These are phyloP conservation scores for Pseudocercospora fuligena DNA, from an alignment of 2,329 filamentous ascomycete species.

Conservation along the genomic window DNA sequence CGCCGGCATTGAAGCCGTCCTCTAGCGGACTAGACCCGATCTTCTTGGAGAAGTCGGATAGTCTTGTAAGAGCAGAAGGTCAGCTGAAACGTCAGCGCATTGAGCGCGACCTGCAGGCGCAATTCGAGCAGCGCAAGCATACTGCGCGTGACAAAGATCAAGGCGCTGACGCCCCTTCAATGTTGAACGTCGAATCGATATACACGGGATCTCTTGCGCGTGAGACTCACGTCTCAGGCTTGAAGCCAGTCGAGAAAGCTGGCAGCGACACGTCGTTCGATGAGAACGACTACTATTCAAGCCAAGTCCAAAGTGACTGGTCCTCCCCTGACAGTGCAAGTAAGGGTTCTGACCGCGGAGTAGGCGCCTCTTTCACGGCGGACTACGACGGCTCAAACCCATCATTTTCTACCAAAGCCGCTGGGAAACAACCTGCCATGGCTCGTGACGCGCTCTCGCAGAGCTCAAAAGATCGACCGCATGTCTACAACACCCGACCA, in stretches of 20 bases:
- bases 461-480: conserved; percentile 20
- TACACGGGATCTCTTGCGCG: conserved; percentile 68
- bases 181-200: conserved; percentile 49
- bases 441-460: conserved; percentile 15
- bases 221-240: conserved; percentile 68
- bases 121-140: conserved; percentile 68
- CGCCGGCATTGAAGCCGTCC: conserved; percentile 24
- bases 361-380: conserved; percentile 40
- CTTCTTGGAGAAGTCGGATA: conserved; percentile 82
- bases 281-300: conserved; percentile 95
- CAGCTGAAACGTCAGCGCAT: conserved; percentile 79
- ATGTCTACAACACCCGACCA: conserved; percentile 16
- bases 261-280: conserved; percentile 70
- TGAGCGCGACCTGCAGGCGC: conserved; percentile 76
- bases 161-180: conserved; percentile 52
- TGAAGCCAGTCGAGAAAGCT: conserved; percentile 62
- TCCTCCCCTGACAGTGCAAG: conserved; percentile 54
- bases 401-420: conserved; percentile 22
- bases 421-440: conserved; percentile 29
- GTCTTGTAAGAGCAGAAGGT: conserved; percentile 80
- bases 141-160: conserved; percentile 55
- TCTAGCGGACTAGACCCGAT: conserved; percentile 73
- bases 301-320: conserved; percentile 77
- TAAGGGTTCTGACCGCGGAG: conserved; percentile 53
- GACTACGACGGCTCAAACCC: conserved; percentile 29